Evolutionary conservation across 768 basidiomycete genomes (phyloP).

Genomic region (Trametes cubensis): DNA sequence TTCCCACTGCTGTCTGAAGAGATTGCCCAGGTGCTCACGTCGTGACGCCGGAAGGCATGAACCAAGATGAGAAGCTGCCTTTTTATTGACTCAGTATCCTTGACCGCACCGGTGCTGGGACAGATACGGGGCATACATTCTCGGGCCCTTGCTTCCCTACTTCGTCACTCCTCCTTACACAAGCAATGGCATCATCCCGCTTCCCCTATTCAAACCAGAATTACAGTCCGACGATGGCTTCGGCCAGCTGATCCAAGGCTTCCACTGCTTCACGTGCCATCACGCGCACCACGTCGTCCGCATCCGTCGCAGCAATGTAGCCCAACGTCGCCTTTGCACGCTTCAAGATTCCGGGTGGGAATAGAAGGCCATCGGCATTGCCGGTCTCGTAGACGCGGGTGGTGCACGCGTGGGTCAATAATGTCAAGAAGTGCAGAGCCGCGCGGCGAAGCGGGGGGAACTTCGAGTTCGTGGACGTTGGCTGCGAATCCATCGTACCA

Average conservation of each 20-base stretch:
- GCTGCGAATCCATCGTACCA: slow-evolving; percentile 55
- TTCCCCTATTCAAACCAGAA: not conserved
- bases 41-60: slow-evolving; percentile 27
- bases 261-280: slow-evolving; percentile 78
- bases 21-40: slow-evolving; percentile 14
- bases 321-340: slow-evolving; percentile 62
- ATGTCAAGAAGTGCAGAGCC: slow-evolving; percentile 78
- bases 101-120: slow-evolving; percentile 71
- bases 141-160: not conserved
- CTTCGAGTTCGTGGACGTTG: slow-evolving; percentile 61
- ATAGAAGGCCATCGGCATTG: slow-evolving; percentile 29
- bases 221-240: slow-evolving; percentile 44
- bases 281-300: slow-evolving; percentile 67
- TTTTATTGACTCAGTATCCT: slow-evolving; percentile 82
- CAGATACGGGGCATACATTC: slow-evolving; percentile 85
- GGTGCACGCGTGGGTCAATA: slow-evolving; percentile 65
- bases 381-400: slow-evolving; percentile 51
- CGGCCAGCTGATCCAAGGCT: slow-evolving; percentile 52
- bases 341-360: slow-evolving; percentile 44
- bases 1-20: slow-evolving; percentile 23
- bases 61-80: slow-evolving; percentile 66
- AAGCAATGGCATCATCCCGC: not conserved
- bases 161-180: not conserved
- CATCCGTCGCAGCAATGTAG: slow-evolving; percentile 73
- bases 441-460: slow-evolving; percentile 83